Evolutionary conservation across 2,329 filamentous ascomycete genomes (phyloP), one percentile per base, ranked within the genome.

Genomic region (Knufia petricola): DNA sequence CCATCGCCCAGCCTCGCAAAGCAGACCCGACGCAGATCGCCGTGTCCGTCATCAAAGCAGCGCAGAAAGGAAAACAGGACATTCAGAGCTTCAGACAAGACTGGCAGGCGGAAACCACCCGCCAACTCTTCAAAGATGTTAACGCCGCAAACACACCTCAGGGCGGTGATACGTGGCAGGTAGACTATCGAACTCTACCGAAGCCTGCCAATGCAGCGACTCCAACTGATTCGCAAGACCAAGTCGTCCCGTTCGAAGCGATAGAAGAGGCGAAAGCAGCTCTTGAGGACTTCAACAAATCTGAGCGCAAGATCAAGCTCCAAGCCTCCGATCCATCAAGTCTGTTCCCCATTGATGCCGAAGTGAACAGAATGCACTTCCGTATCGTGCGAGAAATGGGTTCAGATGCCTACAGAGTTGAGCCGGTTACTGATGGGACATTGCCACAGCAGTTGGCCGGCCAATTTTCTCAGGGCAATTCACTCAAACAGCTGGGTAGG

Each of bases 41-140:
- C 24, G 56, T 62, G 21, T 26, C 39, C 8, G 42, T 71, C 15
- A 58, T 61, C 3, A 60, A 63, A 28, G 55, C 66, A 2, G 64
- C 65, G 2, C 61, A 60, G 9, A 56, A 59, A 21, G 63, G 67
- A 13, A 59, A 66, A 32, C 57, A 61, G 4, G 64, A 68, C 48
- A 56, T 72, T 13, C 55, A 63, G 32, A 56, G 55, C 4, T 70
- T 72, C 46, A 65, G 68, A 46, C 50, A 58, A 6, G 52, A 64
- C 50, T 72, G 68, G 68, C 63, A 62, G 7, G 62, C 62, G 34
- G 61, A 64, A 2, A 66, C 69, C 32, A 61, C 70, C 56, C 61
- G 63, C 26, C 52, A 60, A 1, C 60, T 71, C 7, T 69, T 66
- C 64, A 59, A 63, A 2, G 59, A 59, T 26, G 58, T 69, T 30